Percentiles rank a stretch among this genome's conserved stretches.
Evolutionary conservation across 2,329 filamentous ascomycete species (phyloP).

Genomic region (Rhynchosporium agropyri): DNA sequence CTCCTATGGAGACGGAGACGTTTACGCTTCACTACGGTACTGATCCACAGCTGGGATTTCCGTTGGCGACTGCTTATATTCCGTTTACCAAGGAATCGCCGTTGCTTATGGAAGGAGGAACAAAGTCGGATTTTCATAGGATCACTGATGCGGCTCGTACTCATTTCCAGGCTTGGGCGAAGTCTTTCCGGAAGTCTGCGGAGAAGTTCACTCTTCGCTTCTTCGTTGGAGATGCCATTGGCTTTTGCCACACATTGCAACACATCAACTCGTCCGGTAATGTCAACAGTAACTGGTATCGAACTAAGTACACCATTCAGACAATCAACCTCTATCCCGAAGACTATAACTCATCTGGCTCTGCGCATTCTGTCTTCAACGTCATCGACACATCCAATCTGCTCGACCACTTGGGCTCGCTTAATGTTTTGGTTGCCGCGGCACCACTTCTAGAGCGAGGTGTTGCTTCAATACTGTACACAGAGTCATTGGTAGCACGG

Average conservation of each 20-base stretch:
- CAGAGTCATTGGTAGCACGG: conserved; percentile 17
- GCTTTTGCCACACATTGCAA: conserved; percentile 25
- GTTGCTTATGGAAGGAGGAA: background rate
- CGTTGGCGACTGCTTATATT: conserved; percentile 22
- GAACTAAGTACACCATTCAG: conserved; percentile 2
- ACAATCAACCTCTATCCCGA: conserved; percentile 11
- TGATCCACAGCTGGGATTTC: conserved; percentile 26
- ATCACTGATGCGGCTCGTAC: conserved; percentile 16
- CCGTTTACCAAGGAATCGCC: conserved; percentile 10
- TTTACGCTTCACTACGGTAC: conserved; percentile 19
- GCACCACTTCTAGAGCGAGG: conserved; percentile 20
- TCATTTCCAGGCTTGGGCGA: conserved; percentile 16
- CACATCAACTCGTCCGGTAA: background rate
- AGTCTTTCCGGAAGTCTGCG: conserved; percentile 11
- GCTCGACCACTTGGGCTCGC: conserved; percentile 21
- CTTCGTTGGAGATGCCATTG: conserved; percentile 26
- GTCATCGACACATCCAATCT: conserved; percentile 29
- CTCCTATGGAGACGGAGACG: background rate
- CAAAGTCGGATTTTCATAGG: background rate
- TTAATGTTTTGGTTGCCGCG: conserved; percentile 25
- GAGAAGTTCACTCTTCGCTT: conserved; percentile 15
- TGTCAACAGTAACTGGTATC: conserved; percentile 4
- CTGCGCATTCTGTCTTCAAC: conserved; percentile 14
- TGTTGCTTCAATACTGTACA: conserved; percentile 21
- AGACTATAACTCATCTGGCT: conserved; percentile 2